Evolutionary conservation across 164 flowering plant species (phyloP), one percentile per base, ranked within the genome.

Genomic region (Macadamia tetraphylla): DNA sequence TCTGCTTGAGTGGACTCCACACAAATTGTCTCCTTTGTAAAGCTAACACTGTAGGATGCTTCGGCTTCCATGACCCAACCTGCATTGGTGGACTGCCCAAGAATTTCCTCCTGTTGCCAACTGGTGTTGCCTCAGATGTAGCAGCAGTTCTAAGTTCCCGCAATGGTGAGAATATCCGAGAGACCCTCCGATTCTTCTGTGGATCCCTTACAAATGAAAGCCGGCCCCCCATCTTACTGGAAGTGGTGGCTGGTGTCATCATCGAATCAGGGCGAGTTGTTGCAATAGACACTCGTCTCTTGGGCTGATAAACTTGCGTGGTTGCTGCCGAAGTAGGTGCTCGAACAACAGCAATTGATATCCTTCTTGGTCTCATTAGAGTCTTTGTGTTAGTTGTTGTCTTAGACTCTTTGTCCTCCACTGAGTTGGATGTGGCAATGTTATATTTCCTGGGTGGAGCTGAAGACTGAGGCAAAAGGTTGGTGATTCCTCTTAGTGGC

Each of bases 1-100:
- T 84, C 56, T 73, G 60, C 79, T 78, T 87, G 56, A 90, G 79
- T 0, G 96, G 98, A 74, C 98, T 90, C 94, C 91, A 86, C 3
- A 87, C 81, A n/a, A 86, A 46, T 14, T 80, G 68, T 62, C 83
- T 84, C 74, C 75, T 76, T 59, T 85, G 88, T 66, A 89, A 63
- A 7, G 94, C 90, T 48, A 89, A 72, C 42, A 85, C 88, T 0
- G 89, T 81, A 15, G 91, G 85, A 65, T 83, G 85, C 80, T 71
- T 90, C 7, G 86, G 85, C 71, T 67, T 85, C 87, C 86, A 83
- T 9, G 92, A 83, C 1, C 87, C 84, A 6, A 56, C 70, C 70
- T 77, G 85, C 3, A 70, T 42, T 9, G 83, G 81, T 23, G 90
- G 90, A 65, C 93, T 90, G 31, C 85, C 87, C 85, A 82, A 77